Evolutionary conservation across 108 stramenopile genomes (phyloP).

Genomic region (Aurantiochytrium sp.): DNA sequence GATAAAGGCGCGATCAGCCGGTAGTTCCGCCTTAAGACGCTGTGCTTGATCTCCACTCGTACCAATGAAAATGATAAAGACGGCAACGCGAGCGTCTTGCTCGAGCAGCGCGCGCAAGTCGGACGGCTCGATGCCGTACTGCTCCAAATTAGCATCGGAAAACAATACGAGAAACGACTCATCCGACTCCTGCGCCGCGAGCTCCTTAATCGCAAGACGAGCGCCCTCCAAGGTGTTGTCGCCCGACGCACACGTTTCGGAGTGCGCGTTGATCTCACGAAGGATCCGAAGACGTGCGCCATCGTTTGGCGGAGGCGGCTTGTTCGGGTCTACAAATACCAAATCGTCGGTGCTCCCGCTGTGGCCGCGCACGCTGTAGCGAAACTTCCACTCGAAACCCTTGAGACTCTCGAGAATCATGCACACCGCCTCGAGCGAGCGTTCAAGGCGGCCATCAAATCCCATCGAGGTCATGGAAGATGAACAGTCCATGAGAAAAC

Average conservation of each 20-base stretch:
- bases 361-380: conserved; percentile 1
- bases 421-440: conserved; percentile 64
- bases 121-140: conserved; percentile 66
- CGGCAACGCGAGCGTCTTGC: neutral
- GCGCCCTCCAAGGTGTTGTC: conserved; percentile 76
- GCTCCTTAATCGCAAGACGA: conserved; percentile 45
- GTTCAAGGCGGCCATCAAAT: conserved; percentile 65
- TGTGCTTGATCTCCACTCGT: conserved; percentile 3
- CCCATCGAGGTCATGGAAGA: conserved; percentile 79
- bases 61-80: conserved; percentile 4
- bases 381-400: conserved; percentile 62
- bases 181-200: conserved; percentile 28
- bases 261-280: conserved; percentile 71
- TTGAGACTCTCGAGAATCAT: conserved; percentile 74
- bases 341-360: conserved; percentile 20
- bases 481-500: conserved; percentile 64
- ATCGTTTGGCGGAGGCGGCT: conserved; percentile 44
- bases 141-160: conserved; percentile 70
- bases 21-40: neutral
- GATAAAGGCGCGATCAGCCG: neutral
- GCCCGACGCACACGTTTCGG: conserved; percentile 68
- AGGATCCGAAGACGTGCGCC: conserved; percentile 58
- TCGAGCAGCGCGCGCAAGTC: neutral
- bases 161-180: conserved; percentile 58
- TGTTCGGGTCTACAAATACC: neutral